phyloP scores from a whole-genome alignment of 768 basidiomycete species.

The Pleurotus ostreatus region DNA sequence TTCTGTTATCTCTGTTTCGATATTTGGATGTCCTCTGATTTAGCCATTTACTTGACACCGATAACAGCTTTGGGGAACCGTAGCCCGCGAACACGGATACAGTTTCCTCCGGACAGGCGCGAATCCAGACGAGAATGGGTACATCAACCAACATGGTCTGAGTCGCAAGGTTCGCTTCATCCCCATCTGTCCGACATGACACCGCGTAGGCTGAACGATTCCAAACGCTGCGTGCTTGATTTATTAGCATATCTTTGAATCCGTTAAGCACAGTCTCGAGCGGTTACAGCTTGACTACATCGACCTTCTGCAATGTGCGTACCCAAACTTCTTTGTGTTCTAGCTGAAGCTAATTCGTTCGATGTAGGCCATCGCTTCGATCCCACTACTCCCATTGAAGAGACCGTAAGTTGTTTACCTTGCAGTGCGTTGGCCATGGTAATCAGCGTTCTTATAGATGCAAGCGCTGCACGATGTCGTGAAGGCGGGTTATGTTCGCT shows the following conservation, averaged over 20 bases:
- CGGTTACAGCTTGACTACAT: constrained; percentile 74
- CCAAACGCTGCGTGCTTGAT: not conserved
- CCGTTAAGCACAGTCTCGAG: constrained; percentile 56
- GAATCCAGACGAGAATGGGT: constrained; percentile 36
- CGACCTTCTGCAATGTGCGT: constrained; percentile 67
- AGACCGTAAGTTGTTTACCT: constrained; percentile 30
- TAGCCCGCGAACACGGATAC: constrained; percentile 18
- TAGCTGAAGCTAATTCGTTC: no score
- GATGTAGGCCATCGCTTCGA: constrained; percentile 51
- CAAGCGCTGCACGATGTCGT: constrained; percentile 69
- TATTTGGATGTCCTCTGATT: no score
- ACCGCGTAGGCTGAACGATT: no score
- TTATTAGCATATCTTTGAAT: constrained; percentile 65
- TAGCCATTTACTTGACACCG: no score
- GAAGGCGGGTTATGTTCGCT: constrained; percentile 57
- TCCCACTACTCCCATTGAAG: constrained; percentile 52
- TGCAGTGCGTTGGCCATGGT: no score
- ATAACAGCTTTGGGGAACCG: constrained; percentile 31
- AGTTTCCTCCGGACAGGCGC: constrained; percentile 9
- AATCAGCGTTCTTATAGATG: constrained; percentile 36
- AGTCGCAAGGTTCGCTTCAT: constrained; percentile 33
- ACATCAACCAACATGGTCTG: constrained; percentile 49
- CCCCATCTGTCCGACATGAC: no score
- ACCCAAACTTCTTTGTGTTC: not conserved
- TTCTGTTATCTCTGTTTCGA: no score